phyloP scores from a whole-genome alignment of 345 rosid genomes.

The Acer campestre region DNA sequence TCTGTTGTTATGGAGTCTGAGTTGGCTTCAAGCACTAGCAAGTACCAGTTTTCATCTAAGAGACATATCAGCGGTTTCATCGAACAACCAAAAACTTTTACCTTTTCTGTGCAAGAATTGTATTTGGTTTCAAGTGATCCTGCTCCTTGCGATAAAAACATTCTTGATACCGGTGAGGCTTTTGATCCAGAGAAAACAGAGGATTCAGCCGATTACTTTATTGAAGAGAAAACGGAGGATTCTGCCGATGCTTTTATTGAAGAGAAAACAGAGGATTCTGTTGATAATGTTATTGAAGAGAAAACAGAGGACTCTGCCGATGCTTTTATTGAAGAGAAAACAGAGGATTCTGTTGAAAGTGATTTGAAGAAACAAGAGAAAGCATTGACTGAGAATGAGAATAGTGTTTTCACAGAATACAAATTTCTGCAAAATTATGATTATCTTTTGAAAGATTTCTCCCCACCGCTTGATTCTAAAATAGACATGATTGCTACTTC shows the following conservation, averaged over 20 bases:
- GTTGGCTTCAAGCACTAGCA: slow-evolving; percentile 29
- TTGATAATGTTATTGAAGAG: too few species aligned
- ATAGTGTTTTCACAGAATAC: slow-evolving; percentile 1
- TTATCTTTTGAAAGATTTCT: neutral
- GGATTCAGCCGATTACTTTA: too few species aligned
- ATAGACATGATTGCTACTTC: neutral
- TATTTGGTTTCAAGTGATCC: slow-evolving; percentile 10
- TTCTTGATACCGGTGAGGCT: neutral
- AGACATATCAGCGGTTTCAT: slow-evolving; percentile 46
- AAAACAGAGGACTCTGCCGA: too few species aligned
- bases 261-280: too few species aligned
- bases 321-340: neutral
- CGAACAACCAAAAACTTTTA: slow-evolving; percentile 48
- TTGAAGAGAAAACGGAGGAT: too few species aligned
- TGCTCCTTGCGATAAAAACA: neutral
- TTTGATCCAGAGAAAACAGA: neutral
- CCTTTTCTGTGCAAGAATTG: slow-evolving; percentile 44
- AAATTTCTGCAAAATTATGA: neutral
- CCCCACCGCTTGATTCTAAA: slow-evolving; percentile 1
- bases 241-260: too few species aligned
- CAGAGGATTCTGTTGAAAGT: neutral
- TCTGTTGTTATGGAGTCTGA: slow-evolving; percentile 27
- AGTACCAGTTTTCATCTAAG: slow-evolving; percentile 41
- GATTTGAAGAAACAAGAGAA: slow-evolving; percentile 6
- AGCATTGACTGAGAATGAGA: neutral